These are phyloP conservation scores for Mycosphaerella arachidis DNA, from an alignment of 2,329 filamentous ascomycete genomes.

Conservation along the genomic window DNA sequence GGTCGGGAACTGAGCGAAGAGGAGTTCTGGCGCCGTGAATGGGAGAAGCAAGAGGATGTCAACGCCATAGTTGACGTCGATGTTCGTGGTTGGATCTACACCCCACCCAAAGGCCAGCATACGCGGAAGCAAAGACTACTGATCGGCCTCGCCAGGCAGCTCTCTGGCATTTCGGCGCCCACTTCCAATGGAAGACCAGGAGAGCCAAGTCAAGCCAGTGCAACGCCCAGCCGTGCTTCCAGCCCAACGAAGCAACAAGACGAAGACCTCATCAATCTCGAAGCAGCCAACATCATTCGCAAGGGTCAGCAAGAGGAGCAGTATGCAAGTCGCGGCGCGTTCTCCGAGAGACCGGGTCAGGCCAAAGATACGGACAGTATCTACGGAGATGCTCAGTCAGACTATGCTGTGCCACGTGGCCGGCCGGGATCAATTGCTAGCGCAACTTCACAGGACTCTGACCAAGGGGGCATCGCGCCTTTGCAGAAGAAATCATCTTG, in stretches of 20 bases:
- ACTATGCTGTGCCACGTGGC: constrained; percentile 16
- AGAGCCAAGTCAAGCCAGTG: constrained; percentile 40
- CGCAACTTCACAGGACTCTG: constrained; percentile 23
- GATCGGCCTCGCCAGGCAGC: constrained; percentile 76
- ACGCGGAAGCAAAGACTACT: constrained; percentile 81
- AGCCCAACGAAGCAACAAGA: constrained; percentile 47
- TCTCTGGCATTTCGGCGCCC: constrained; percentile 79
- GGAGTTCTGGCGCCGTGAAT: constrained; percentile 73
- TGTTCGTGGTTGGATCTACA: constrained; percentile 92
- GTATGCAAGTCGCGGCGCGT: constrained; percentile 62
- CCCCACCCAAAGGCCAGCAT: constrained; percentile 77
- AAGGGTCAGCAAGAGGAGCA: constrained; percentile 64
- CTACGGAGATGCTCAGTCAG: constrained; percentile 27
- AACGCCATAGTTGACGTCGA: constrained; percentile 89
- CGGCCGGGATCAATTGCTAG: constrained; percentile 17
- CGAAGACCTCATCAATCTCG: constrained; percentile 64
- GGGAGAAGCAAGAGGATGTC: constrained; percentile 74
- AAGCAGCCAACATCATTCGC: constrained; percentile 72
- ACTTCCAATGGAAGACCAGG: constrained; percentile 34
- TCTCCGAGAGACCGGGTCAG: constrained; percentile 62
- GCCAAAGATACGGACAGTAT: constrained; percentile 41
- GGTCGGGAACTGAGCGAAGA: constrained; percentile 25
- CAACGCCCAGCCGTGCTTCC: constrained; percentile 39
- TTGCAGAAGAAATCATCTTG: constrained; percentile 48
- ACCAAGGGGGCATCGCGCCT: constrained; percentile 29